Conservation (phyloP, 169 alveolate species). For the Plasmodium yoelii region DNA sequence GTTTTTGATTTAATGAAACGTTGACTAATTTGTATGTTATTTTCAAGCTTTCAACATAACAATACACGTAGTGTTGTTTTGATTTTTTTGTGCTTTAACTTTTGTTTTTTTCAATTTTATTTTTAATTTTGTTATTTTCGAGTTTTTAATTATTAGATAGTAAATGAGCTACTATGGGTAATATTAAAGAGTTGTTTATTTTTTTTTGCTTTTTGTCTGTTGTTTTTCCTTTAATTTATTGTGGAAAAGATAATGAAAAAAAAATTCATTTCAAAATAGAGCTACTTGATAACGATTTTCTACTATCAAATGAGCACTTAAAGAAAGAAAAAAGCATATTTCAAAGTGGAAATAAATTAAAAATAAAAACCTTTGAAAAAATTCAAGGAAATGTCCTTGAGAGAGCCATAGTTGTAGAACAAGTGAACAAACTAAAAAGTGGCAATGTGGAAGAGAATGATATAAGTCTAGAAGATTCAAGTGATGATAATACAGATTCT, state of each 20-base stretch:
- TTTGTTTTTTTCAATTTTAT: neutral
- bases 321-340: conserved; percentile 54
- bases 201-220: conserved; percentile 54
- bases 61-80: neutral
- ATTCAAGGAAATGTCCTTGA: conserved; percentile 64
- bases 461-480: conserved; percentile 21
- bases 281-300: conserved; percentile 48
- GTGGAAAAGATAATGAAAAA: conserved; percentile 28
- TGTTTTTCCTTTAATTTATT: conserved; percentile 13
- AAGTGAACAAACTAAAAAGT: conserved; percentile 33
- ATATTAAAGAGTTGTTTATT: conserved; percentile 17
- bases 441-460: neutral
- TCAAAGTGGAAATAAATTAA: conserved; percentile 54
- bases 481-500: conserved; percentile 18
- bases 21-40: neutral
- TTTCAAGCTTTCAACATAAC: neutral
- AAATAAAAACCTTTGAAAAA: conserved; percentile 57
- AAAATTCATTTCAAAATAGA: conserved; percentile 68
- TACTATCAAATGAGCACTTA: conserved; percentile 60
- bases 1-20: neutral
- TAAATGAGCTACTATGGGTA: conserved; percentile 19
- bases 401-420: conserved; percentile 59
- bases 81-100: neutral
- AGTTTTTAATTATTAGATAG: conserved; percentile 11
- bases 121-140: neutral